Evolutionary conservation across 1,139 yeast genomes (phyloP).

Genomic region (Fermentozyma sake): DNA sequence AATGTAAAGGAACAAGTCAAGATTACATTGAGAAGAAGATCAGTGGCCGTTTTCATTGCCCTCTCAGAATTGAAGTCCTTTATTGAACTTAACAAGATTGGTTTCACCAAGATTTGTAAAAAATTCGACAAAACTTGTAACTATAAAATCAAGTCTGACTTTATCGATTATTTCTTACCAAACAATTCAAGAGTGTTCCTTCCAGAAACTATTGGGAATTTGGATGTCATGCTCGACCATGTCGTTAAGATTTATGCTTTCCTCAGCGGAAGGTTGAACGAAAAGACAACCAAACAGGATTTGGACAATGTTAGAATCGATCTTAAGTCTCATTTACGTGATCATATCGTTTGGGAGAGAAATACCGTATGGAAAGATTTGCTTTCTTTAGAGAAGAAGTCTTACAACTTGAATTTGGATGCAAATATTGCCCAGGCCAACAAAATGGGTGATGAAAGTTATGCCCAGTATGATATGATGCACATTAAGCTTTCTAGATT

Average conservation of each 20-base stretch:
- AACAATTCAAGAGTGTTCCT: constrained; percentile 43
- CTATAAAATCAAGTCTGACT: constrained; percentile 52
- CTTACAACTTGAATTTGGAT: constrained; percentile 31
- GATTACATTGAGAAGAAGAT: constrained; percentile 65
- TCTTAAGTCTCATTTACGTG: constrained; percentile 72
- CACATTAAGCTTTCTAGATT: constrained; percentile 18
- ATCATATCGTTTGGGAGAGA: constrained; percentile 94
- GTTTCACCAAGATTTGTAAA: constrained; percentile 82
- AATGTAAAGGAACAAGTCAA: constrained; percentile 48
- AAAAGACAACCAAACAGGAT: constrained; percentile 26
- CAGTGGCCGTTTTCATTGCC: constrained; percentile 63
- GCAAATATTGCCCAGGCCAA: constrained; percentile 20
- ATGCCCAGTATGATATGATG: constrained; percentile 18
- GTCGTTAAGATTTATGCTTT: constrained; percentile 48
- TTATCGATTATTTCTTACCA: constrained; percentile 43
- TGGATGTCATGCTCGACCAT: constrained; percentile 46
- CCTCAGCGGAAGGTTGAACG: constrained; percentile 29
- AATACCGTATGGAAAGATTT: constrained; percentile 97
- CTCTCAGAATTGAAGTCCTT: constrained; percentile 81
- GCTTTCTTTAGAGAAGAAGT: constrained; percentile 78
- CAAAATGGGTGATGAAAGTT: constrained; percentile 33
- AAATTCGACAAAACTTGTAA: constrained; percentile 83
- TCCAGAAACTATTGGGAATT: constrained; percentile 36
- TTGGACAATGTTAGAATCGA: constrained; percentile 58
- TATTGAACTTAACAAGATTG: constrained; percentile 78